Conservation (phyloP, 305 asterid genomes). For the Fraxinus dipetala region DNA sequence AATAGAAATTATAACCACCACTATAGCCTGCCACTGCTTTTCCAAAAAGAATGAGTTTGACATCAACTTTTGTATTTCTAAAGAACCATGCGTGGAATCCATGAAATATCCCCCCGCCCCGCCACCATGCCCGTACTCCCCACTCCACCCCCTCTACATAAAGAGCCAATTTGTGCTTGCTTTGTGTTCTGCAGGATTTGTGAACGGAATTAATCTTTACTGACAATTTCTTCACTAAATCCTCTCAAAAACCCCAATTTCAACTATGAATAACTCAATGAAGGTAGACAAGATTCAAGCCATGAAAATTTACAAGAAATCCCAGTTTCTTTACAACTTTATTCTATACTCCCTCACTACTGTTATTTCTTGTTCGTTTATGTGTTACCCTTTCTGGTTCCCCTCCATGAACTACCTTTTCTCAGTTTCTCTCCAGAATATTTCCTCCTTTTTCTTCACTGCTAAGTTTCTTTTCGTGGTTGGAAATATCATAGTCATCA, state of each 20-base stretch:
- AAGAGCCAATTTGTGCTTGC: background rate
- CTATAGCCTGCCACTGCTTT: background rate
- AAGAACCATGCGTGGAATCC: background rate
- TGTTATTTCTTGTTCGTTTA: slow-evolving; percentile 16
- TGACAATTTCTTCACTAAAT: background rate
- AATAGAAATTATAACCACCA: too few relatives aligned
- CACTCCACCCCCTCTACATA: background rate
- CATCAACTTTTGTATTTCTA: background rate
- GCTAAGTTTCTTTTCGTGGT: slow-evolving; percentile 25
- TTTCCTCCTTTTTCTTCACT: slow-evolving; percentile 15
- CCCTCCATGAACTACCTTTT: slow-evolving; percentile 21
- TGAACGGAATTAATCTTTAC: background rate
- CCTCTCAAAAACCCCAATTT: background rate
- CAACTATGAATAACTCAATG: background rate
- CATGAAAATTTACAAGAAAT: slow-evolving; percentile 26
- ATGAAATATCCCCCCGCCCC: background rate
- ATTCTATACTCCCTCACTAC: slow-evolving; percentile 29
- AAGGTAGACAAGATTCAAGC: slow-evolving; percentile 19
- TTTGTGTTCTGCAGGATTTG: background rate
- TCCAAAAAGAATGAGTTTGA: background rate
- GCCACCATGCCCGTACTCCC: background rate
- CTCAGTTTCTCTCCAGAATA: slow-evolving; percentile 18
- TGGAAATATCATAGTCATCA: slow-evolving; percentile 27
- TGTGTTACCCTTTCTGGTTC: slow-evolving; percentile 24
- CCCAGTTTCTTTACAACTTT: slow-evolving; percentile 20